phyloP scores from a whole-genome alignment of 768 basidiomycete genomes.

The Hygrophorus russula region DNA sequence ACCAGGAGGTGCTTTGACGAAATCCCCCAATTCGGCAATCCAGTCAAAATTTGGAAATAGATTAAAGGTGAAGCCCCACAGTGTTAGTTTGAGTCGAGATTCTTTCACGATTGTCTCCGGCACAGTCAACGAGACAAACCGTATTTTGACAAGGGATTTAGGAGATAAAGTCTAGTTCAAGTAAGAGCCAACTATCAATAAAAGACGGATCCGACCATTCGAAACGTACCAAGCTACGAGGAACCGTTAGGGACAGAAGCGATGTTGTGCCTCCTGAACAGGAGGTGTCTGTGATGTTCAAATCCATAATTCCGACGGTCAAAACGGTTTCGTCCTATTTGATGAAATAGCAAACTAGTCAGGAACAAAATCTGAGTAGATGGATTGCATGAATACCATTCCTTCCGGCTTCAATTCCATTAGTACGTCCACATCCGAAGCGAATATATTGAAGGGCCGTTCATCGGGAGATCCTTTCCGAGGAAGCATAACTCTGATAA shows the following conservation, averaged over 20 bases:
- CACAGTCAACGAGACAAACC: constrained; percentile 53
- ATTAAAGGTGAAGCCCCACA: constrained; percentile 55
- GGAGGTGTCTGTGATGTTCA: constrained; percentile 41
- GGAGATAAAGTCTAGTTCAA: constrained; percentile 29
- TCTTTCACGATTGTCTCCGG: constrained; percentile 65
- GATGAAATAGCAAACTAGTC: constrained; percentile 2
- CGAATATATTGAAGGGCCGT: constrained; percentile 45
- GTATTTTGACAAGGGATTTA: constrained; percentile 45
- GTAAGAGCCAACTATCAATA: constrained; percentile 1
- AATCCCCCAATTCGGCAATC: constrained; percentile 47
- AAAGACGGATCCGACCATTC: neutral
- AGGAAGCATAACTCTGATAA: constrained; percentile 39
- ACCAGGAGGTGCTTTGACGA: constrained; percentile 78
- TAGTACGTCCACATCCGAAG: constrained; percentile 50
- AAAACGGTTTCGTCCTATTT: constrained; percentile 60
- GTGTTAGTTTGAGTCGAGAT: constrained; percentile 52
- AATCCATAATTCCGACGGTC: constrained; percentile 50
- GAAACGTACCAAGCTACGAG: constrained; percentile 45
- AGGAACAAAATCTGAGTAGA: constrained; percentile 3
- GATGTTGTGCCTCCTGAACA: constrained; percentile 21
- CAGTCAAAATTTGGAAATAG: constrained; percentile 52
- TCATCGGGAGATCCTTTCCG: constrained; percentile 18
- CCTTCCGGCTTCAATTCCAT: constrained; percentile 63
- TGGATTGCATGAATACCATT: constrained; percentile 34
- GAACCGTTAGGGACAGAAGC: constrained; percentile 45